Evolutionary conservation across 306 rosid species (phyloP).

Genomic region (Medicago ruthenica): DNA sequence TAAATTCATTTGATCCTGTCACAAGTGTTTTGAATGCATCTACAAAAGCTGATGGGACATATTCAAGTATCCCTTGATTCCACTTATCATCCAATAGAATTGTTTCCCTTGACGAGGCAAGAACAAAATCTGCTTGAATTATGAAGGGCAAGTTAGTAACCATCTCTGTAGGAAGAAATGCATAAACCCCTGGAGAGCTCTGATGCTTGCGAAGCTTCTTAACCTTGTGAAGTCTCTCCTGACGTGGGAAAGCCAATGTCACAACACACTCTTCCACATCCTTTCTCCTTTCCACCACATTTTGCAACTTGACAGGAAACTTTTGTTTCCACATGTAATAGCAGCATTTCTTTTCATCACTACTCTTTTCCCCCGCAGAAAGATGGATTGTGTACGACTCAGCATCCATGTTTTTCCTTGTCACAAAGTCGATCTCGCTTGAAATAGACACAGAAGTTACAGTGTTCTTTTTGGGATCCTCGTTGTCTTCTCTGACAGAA

Average conservation of each 20-base stretch:
- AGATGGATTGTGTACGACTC: neutral
- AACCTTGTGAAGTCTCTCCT: neutral
- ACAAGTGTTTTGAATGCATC: conserved; percentile 3
- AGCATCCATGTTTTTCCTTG: neutral
- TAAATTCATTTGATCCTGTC: neutral
- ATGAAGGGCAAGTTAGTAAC: neutral
- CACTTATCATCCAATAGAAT: neutral
- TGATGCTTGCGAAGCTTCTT: too few species aligned
- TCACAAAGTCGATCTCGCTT: neutral
- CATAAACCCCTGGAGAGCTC: neutral
- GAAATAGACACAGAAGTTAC: neutral
- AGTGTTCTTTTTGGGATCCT: neutral
- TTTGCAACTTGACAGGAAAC: neutral
- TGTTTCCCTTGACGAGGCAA: neutral
- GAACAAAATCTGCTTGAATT: neutral
- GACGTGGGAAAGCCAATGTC: neutral
- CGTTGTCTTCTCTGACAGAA: neutral
- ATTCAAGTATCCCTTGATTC: neutral
- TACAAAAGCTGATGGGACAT: neutral
- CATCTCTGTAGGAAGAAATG: conserved; percentile 3
- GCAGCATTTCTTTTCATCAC: neutral
- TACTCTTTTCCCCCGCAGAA: neutral
- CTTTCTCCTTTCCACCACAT: neutral
- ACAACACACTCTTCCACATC: neutral
- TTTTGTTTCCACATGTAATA: neutral